These are phyloP conservation scores for Leccinum obscurum DNA, from an alignment of 768 basidiomycete genomes.

Conservation along the genomic window DNA sequence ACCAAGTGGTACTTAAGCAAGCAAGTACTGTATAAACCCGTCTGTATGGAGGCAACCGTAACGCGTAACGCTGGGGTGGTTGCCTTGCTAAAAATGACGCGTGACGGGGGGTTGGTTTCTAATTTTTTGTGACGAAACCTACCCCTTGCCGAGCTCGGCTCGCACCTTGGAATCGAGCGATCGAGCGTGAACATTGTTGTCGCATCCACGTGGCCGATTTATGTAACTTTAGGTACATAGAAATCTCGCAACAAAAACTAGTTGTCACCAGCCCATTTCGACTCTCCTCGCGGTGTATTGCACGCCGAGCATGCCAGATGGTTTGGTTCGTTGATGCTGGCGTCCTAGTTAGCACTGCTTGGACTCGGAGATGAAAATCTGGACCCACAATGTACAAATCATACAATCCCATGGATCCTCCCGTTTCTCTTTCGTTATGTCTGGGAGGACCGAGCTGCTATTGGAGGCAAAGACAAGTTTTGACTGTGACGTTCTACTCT, in stretches of 20 bases:
- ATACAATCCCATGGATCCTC: slow-evolving; percentile 49
- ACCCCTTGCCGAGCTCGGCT: not conserved
- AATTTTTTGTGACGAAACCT: not conserved
- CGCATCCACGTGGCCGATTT: too few relatives aligned
- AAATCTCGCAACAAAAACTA: not conserved
- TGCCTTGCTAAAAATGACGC: not conserved
- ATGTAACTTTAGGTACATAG: too few relatives aligned
- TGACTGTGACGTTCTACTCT: slow-evolving; percentile 20
- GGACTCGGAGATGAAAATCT: not conserved
- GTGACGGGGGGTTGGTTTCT: not conserved
- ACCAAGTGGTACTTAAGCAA: not conserved
- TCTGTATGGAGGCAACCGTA: not conserved
- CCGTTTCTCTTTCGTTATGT: slow-evolving; percentile 39
- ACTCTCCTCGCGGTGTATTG: slow-evolving; percentile 50
- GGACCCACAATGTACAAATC: slow-evolving; percentile 63
- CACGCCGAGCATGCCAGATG: slow-evolving; percentile 68
- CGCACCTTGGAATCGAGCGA: not conserved
- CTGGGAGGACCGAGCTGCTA: not conserved
- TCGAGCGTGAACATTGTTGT: too few relatives aligned
- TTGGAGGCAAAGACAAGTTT: slow-evolving; percentile 8
- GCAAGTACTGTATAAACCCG: not conserved
- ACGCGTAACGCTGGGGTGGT: slow-evolving; percentile 23
- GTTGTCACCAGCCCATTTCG: slow-evolving; percentile 14
- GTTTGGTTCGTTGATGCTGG: slow-evolving; percentile 50
- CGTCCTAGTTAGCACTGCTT: slow-evolving; percentile 3